Evolutionary conservation across 768 basidiomycete species (phyloP), one percentile per base, ranked within the genome.

Genomic region (Serendipita indica): DNA sequence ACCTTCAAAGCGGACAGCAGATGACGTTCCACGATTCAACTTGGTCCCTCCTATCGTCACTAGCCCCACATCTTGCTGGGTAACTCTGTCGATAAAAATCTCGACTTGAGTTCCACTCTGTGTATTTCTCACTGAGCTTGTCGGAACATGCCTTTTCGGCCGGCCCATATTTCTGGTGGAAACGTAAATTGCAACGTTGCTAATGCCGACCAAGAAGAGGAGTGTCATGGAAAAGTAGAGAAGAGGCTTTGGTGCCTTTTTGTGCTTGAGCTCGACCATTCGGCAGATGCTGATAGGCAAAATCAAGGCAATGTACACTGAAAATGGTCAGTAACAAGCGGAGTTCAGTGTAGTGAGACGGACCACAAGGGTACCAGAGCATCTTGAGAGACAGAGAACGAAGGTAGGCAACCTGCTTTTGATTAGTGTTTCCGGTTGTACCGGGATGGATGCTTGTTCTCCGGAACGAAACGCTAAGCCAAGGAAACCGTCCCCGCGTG

Each of bases 181-280:
- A 20, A 54, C 49, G 32, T 54, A 54, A 54, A 54, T 54, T 30
- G 49, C 49, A 18, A 54, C 49, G 32, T 54, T 54, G 30, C 49
- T 54, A 7, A 54, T 2, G 4, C 49, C 49, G 32, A 54, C 49
- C n/a, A 54, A 28, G 25, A 54, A 54, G 25, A 54, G 49, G 49
- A 54, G 49, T 10, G 49, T 54, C 49, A 54, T 54, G 25, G 49
- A 18, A 30, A 28, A 20, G 22, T 22, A 54, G 10, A 54, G 20
- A 28, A 54, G 49, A 27, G 4, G 22, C 25, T 4, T 16, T 4
- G 49, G 49, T 28, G 49, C 49, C 7, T 33, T 54, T 33, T n/a
- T 27, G 49, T 33, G 25, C n/a, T 30, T 20, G 4, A 54, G 10
- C 32, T 54, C 49, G 4, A 28, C 49, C 49, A 54, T 54, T 10